Conservation (phyloP, 176 grass and related monocot genomes). For the Echinochloa phyllopogon region DNA sequence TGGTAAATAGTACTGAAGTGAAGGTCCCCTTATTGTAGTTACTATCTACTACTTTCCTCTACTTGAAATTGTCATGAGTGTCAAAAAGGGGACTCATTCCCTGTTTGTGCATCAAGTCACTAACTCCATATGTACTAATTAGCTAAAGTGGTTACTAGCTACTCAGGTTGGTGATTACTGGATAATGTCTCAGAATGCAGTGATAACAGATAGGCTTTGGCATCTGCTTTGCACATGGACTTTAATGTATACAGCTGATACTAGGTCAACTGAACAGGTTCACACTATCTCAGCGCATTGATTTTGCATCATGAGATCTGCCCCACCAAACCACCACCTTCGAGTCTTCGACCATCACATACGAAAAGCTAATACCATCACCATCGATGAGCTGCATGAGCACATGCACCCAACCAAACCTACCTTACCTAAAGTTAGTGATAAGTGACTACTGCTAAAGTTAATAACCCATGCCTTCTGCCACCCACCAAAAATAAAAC, state of each 20-base stretch:
- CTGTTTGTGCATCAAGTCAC: not conserved
- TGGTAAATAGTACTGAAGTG: not conserved
- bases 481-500: not conserved
- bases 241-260: not conserved
- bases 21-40: not conserved
- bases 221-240: not conserved
- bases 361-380: not conserved
- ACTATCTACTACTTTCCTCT: not conserved
- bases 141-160: not conserved
- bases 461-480: not conserved
- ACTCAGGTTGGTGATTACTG: not conserved
- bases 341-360: not conserved
- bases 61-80: not conserved
- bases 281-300: not conserved
- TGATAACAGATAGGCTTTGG: not conserved
- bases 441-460: no score
- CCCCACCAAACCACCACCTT: conserved; percentile 5
- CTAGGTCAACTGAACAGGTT: not conserved
- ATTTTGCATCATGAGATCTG: not conserved
- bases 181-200: not conserved
- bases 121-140: not conserved
- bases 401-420: conserved; percentile 8
- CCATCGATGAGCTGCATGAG: conserved; percentile 4
- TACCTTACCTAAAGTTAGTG: not conserved
- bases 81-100: not conserved